Evolutionary conservation across 768 basidiomycete species (phyloP).

Genomic region (Mycena crocata): DNA sequence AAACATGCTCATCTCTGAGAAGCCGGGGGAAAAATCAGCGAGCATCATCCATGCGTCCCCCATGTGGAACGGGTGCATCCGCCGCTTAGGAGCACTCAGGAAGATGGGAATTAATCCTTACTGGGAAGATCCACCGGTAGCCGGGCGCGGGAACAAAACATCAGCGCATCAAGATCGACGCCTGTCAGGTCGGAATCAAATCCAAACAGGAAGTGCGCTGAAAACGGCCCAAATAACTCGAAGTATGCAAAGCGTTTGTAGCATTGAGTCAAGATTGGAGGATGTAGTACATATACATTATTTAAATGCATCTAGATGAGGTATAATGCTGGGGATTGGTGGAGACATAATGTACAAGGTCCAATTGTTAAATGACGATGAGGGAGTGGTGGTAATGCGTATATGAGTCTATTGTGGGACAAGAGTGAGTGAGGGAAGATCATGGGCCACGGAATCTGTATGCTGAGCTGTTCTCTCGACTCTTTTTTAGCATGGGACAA

Average conservation of each 20-base stretch:
- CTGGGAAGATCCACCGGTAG: not conserved
- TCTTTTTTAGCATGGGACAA: not conserved
- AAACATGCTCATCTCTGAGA: too few relatives aligned
- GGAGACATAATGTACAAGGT: too few relatives aligned
- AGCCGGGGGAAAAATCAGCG: too few relatives aligned
- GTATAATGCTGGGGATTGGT: too few relatives aligned
- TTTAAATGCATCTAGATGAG: too few relatives aligned
- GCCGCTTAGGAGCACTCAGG: too few relatives aligned
- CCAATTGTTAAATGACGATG: not conserved
- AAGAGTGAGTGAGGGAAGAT: not conserved
- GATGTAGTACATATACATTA: not conserved
- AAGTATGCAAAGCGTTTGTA: too few relatives aligned
- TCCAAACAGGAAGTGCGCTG: not conserved
- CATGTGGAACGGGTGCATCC: too few relatives aligned
- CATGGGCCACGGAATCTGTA: not conserved
- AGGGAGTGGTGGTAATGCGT: not conserved
- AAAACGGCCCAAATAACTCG: not conserved
- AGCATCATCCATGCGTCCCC: too few relatives aligned
- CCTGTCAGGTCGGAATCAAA: not conserved
- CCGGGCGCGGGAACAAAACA: not conserved
- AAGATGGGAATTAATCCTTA: too few relatives aligned
- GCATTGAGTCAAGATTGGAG: not conserved
- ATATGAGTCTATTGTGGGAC: not conserved
- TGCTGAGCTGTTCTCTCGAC: not conserved
- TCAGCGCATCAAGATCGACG: constrained; percentile 5